Evolutionary conservation across 108 stramenopile genomes (phyloP), one percentile per base, ranked within the genome.

Genomic region (Cyclostephanos tholiformis): DNA sequence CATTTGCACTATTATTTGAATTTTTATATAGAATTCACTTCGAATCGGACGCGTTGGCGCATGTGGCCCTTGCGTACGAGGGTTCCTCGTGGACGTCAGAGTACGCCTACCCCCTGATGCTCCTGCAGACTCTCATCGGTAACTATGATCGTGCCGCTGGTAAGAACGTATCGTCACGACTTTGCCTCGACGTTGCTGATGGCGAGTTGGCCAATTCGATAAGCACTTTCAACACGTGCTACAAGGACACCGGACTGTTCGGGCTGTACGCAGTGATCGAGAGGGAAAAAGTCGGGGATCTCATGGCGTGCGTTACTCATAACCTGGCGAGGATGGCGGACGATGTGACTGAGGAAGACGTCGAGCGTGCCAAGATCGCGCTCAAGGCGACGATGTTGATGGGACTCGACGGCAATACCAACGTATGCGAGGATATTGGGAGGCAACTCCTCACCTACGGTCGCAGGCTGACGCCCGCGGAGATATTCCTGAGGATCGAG

Each of bases 171-270:
- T 88, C 95, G 32, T 93, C 93, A 48, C 88, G 88, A 35, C 71
- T 99, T 30, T 97, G 96, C 71, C 93, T 93, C 75, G 94, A 95
- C 69, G 85, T 99, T 20, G 97, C 97, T 7, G 85, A 85, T 46
- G 78, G 88, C 64, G 97, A 97, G 68, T 72, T 90, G 26, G 96
- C 95, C 52, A 97, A 98, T 82, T 91, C 92, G 10, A 84, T 95
- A 83, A 87, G 79, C 57, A 96, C 98, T 12, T 99, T 99, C 87
- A 99, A 99, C 85, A 97, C 98, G n/a, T 96, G 96, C 86, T 99
- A 99, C 91, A 98, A 99, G 83, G 99, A 99, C 72, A 98, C 97
- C 32, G 99, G 99, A 11, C 87, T 99, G 13, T 99, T 99, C 77
- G 99, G 98, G 35, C 63, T 99, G n/a, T 98, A 99, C 79, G 92